phyloP scores from a whole-genome alignment of 2,329 filamentous ascomycete species.

The Fusarium sp. region DNA sequence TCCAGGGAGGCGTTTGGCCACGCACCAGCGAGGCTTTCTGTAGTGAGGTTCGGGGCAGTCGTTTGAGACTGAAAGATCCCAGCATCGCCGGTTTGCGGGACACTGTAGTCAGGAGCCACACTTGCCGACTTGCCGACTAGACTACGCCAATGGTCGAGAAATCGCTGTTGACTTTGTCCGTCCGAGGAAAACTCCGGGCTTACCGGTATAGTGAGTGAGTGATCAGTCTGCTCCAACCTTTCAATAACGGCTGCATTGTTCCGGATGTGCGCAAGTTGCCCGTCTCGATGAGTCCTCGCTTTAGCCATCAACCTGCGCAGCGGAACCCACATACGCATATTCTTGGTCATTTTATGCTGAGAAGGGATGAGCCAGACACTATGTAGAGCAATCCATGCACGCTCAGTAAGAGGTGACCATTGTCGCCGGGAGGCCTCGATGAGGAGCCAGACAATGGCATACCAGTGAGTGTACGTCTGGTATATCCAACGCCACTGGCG shows the following conservation, averaged over 20 bases:
- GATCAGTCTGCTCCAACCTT: constrained; percentile 52
- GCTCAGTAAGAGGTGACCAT: constrained; percentile 63
- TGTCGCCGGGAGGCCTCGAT: constrained; percentile 64
- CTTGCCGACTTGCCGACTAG: constrained; percentile 10
- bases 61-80: neutral
- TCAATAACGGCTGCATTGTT: constrained; percentile 46
- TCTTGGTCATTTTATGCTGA: constrained; percentile 48
- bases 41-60: neutral
- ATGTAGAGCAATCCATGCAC: constrained; percentile 65
- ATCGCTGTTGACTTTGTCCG: neutral
- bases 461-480: constrained; percentile 72
- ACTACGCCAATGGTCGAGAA: constrained; percentile 35
- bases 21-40: neutral
- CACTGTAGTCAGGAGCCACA: accelerated
- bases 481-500: constrained; percentile 72
- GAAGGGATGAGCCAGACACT: constrained; percentile 58
- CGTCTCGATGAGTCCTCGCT: constrained; percentile 56
- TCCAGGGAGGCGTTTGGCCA: neutral
- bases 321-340: constrained; percentile 59
- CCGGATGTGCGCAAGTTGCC: constrained; percentile 55
- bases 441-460: constrained; percentile 70
- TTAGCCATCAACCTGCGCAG: constrained; percentile 58
- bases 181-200: constrained; percentile 49
- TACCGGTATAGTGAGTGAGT: constrained; percentile 45
- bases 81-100: accelerated